Evolutionary conservation across 2,329 filamentous ascomycete genomes (phyloP).

Genomic region (Fusarium bulbicola): DNA sequence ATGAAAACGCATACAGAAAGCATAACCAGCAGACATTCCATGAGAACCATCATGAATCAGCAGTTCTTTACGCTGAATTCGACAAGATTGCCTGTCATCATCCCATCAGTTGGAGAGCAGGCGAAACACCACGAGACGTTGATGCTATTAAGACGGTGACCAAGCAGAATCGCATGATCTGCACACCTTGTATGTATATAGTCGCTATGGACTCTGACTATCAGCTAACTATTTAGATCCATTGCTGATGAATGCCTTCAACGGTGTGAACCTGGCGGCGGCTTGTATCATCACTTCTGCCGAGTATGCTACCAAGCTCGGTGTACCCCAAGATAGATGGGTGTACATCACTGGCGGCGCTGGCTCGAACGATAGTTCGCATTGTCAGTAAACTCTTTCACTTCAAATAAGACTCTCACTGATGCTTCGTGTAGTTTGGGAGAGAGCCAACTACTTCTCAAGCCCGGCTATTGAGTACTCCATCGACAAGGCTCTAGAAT

Average conservation of each 20-base stretch:
- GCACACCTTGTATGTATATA: slow-evolving; percentile 65
- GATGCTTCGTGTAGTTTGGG: slow-evolving; percentile 60
- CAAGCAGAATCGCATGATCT: slow-evolving; percentile 72
- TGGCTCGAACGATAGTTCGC: slow-evolving; percentile 62
- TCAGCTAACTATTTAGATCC: slow-evolving; percentile 58
- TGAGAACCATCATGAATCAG: slow-evolving; percentile 68
- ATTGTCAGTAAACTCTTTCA: slow-evolving; percentile 54
- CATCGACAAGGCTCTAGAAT: slow-evolving; percentile 61
- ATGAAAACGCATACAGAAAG: slow-evolving; percentile 71
- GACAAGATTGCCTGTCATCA: slow-evolving; percentile 64
- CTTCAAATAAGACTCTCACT: rapidly evolving
- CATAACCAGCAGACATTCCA: slow-evolving; percentile 61
- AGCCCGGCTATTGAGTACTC: slow-evolving; percentile 67
- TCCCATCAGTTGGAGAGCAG: slow-evolving; percentile 66
- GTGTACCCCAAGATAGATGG: slow-evolving; percentile 65
- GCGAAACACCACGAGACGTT: slow-evolving; percentile 54
- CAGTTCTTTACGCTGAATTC: slow-evolving; percentile 68
- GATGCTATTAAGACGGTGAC: slow-evolving; percentile 63
- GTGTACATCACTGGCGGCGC: slow-evolving; percentile 72
- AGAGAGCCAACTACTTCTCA: slow-evolving; percentile 65
- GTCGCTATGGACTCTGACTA: rapidly evolving
- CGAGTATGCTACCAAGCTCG: slow-evolving; percentile 61
- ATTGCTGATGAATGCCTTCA: slow-evolving; percentile 76
- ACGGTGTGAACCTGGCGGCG: slow-evolving; percentile 71
- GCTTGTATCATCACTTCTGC: slow-evolving; percentile 69